Evolutionary conservation across 805 yeast genomes (phyloP).

Genomic region (Pichia cabralensis): DNA sequence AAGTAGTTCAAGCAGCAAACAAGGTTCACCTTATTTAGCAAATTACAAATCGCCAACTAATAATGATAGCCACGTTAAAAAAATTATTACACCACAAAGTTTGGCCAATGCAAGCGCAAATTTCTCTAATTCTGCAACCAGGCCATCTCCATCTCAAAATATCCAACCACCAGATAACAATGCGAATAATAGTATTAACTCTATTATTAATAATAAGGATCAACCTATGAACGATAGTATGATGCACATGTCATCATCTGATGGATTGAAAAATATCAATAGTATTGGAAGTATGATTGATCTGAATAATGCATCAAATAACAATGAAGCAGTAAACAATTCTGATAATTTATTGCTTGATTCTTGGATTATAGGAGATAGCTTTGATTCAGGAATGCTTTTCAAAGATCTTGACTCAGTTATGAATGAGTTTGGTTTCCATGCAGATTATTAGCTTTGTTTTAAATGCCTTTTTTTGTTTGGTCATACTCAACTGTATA

Average conservation of each 20-base stretch:
- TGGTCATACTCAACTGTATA: too few relatives aligned
- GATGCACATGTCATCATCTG: too few relatives aligned
- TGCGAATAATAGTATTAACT: too few relatives aligned
- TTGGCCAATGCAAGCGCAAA: conserved; percentile 5
- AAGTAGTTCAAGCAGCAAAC: conserved; percentile 8
- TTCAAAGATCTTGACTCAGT: conserved; percentile 83
- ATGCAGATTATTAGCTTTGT: conserved; percentile 43
- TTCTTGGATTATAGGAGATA: conserved; percentile 28
- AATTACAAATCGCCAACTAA: conserved; percentile 10
- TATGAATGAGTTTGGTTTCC: conserved; percentile 89
- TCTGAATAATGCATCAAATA: too few relatives aligned
- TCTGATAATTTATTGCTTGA: conserved; percentile 23
- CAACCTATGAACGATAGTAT: too few relatives aligned
- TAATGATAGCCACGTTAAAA: conserved; percentile 1
- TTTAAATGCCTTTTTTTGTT: too few relatives aligned
- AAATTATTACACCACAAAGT: conserved; percentile 8
- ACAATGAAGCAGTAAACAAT: too few relatives aligned
- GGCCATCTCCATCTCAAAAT: conserved; percentile 8
- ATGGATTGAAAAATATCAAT: too few relatives aligned
- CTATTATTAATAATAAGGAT: too few relatives aligned
- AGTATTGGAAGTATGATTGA: too few relatives aligned
- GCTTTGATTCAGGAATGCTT: conserved; percentile 41
- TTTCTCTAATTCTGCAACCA: too few relatives aligned
- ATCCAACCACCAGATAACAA: conserved; percentile 7
- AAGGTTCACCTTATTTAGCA: conserved; percentile 11